Conservation (phyloP, 371 early-diverging fungal species). For the Actinomucor elegans region DNA sequence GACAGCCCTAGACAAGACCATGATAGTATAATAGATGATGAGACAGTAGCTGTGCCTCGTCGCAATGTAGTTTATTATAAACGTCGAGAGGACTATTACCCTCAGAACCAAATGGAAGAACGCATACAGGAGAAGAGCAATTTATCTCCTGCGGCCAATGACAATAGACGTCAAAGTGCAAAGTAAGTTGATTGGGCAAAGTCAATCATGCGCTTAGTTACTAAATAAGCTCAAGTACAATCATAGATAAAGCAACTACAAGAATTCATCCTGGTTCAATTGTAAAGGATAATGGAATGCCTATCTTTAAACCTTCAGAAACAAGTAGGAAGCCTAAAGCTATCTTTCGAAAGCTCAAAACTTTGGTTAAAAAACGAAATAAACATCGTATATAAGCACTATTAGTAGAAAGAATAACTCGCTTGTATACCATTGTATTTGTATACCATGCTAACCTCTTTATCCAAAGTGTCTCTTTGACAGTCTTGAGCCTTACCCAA, state of each 20-base stretch:
- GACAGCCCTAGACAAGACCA: not conserved
- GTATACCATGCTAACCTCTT: no score
- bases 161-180: not conserved
- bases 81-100: not conserved
- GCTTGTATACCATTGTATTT: no score
- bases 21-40: not conserved
- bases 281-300: not conserved
- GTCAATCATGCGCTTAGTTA: no score
- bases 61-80: not conserved
- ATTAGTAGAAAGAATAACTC: no score
- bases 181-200: not conserved
- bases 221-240: no score
- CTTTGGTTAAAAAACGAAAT: not conserved
- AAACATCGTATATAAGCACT: no score
- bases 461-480: no score
- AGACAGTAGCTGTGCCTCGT: not conserved
- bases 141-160: not conserved
- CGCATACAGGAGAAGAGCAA: not conserved
- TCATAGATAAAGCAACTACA: not conserved
- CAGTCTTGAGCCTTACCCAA: no score
- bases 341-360: not conserved
- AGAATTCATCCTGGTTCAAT: not conserved
- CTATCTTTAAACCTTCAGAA: not conserved
- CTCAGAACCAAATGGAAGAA: not conserved
- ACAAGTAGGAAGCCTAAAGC: not conserved